These are phyloP conservation scores for Melocanna baccifera DNA, from an alignment of 176 grass and related monocot genomes.

Conservation along the genomic window DNA sequence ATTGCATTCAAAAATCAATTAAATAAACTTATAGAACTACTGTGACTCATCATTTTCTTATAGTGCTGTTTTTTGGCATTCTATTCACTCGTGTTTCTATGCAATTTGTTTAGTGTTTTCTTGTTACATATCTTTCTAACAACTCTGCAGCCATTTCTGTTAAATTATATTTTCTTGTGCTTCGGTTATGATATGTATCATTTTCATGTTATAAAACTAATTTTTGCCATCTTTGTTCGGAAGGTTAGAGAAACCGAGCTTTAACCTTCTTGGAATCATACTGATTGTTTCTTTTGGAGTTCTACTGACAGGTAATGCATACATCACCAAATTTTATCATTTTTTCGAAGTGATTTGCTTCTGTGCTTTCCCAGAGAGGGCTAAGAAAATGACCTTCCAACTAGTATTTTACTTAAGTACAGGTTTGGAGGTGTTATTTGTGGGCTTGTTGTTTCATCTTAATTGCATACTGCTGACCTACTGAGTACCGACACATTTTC, in stretches of 20 bases:
- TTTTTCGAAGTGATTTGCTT: not conserved
- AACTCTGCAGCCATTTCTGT: not conserved
- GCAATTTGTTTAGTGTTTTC: not conserved
- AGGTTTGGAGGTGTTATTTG: not conserved
- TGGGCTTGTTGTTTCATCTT: slow-evolving; percentile 1
- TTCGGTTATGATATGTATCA: not conserved
- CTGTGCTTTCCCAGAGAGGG: not conserved
- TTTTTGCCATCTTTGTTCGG: slow-evolving; percentile 22
- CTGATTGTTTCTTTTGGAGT: slow-evolving; percentile 82
- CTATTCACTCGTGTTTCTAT: not conserved
- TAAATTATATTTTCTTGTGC: not conserved
- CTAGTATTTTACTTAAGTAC: not conserved
- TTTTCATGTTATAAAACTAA: slow-evolving; percentile 21
- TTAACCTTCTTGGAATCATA: slow-evolving; percentile 91
- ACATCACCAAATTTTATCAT: not conserved
- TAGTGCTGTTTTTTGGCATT: not conserved
- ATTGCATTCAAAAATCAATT: slow-evolving; percentile 7
- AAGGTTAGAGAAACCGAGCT: slow-evolving; percentile 95
- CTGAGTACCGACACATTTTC: not conserved
- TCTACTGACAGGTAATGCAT: slow-evolving; percentile 76
- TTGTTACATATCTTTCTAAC: not conserved
- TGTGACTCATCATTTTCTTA: not conserved
- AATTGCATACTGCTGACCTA: not conserved
- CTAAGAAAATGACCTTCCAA: not conserved
- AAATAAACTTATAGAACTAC: not conserved